Conservation (phyloP, 225 moss, liverwort and hornwort genomes). For the Anthoceros angustus region DNA sequence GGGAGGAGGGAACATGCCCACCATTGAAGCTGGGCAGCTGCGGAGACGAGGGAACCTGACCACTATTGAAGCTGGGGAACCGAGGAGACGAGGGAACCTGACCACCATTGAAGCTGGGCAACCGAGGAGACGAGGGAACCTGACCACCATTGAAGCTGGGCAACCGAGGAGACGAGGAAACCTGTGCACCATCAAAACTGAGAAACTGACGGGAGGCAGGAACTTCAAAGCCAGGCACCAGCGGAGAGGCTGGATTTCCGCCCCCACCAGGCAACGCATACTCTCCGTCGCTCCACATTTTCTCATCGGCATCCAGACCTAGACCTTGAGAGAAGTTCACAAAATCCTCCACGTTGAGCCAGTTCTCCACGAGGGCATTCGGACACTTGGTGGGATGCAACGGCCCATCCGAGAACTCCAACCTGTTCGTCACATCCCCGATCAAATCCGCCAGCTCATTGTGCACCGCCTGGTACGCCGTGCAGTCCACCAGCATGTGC, state of each 20-base stretch:
- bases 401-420: background rate
- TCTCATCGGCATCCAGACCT: background rate
- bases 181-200: background rate
- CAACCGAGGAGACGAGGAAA: background rate
- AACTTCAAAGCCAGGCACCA: background rate
- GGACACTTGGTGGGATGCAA: background rate
- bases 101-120: too few relatives aligned
- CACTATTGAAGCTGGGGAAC: background rate
- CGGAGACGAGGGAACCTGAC: background rate
- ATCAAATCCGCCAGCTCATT: background rate
- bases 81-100: too few relatives aligned
- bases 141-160: background rate
- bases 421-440: background rate
- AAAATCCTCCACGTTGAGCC: background rate
- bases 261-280: too few relatives aligned
- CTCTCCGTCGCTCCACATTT: too few relatives aligned
- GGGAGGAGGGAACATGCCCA: background rate
- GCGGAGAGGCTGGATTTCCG: background rate
- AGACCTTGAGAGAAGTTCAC: background rate
- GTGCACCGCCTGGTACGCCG: conserved; percentile 1
- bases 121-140: background rate
- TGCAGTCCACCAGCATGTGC: background rate
- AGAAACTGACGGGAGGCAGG: background rate
- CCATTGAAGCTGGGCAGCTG: background rate
- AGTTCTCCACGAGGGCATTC: background rate